A percentile compares a stretch with the other conserved stretches of the same genome.
Evolutionary conservation across 2,329 filamentous ascomycete genomes (phyloP).

Genomic region (Anthostomella pinea): DNA sequence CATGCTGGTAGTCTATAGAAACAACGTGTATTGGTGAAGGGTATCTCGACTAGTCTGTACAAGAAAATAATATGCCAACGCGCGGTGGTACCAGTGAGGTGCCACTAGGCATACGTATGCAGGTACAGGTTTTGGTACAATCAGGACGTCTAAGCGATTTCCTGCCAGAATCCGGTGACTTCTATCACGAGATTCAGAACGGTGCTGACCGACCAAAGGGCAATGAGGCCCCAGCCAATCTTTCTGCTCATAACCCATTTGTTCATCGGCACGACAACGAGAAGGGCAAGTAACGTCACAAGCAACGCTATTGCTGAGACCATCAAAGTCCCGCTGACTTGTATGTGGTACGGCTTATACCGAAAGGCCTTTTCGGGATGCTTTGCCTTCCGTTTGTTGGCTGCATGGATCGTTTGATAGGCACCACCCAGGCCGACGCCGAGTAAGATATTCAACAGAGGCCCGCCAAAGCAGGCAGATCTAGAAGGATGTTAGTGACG

Average conservation of each 20-base stretch:
- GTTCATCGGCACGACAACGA: slow-evolving; percentile 80
- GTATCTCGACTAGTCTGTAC: slow-evolving; percentile 4
- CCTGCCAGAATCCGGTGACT: slow-evolving; percentile 54
- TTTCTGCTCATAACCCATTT: slow-evolving; percentile 79
- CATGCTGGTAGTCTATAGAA: too few relatives aligned
- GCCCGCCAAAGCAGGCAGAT: slow-evolving; percentile 95
- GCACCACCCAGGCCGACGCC: slow-evolving; percentile 90
- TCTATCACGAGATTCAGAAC: slow-evolving; percentile 79
- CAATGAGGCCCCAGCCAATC: slow-evolving; percentile 79
- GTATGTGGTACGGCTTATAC: slow-evolving; percentile 77
- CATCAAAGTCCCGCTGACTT: slow-evolving; percentile 80
- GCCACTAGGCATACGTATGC: slow-evolving; percentile 9
- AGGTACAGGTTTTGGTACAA: slow-evolving; percentile 9
- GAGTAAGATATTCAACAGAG: slow-evolving; percentile 94
- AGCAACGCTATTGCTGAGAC: slow-evolving; percentile 83
- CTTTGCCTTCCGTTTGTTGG: slow-evolving; percentile 61
- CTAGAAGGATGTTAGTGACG: slow-evolving; percentile 35
- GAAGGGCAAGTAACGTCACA: slow-evolving; percentile 71
- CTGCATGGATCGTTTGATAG: slow-evolving; percentile 77
- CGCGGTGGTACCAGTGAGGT: slow-evolving; percentile 4
- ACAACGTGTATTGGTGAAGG: slow-evolving; percentile 5
- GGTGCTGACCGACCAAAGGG: slow-evolving; percentile 78
- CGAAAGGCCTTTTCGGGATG: slow-evolving; percentile 63
- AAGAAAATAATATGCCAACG: slow-evolving; percentile 7
- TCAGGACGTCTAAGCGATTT: slow-evolving; percentile 29